Evolutionary conservation across 1,284 basidiomycete genomes (phyloP).

Genomic region (Pholiota adiposa): DNA sequence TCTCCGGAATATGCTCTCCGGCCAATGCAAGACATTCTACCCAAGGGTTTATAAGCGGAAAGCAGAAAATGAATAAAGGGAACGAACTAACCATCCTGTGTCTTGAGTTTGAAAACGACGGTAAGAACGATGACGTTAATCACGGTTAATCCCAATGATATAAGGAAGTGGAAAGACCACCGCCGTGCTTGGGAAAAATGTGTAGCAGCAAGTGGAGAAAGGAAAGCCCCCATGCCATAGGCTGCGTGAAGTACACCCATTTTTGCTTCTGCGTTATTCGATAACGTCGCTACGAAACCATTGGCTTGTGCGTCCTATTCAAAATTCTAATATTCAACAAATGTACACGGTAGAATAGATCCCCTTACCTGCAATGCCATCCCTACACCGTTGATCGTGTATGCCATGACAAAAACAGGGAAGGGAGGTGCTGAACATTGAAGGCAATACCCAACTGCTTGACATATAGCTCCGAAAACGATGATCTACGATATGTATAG

Average conservation of each 20-base stretch:
- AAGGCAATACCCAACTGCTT: slow-evolving; percentile 51
- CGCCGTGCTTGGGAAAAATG: slow-evolving; percentile 58
- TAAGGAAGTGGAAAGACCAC: slow-evolving; percentile 67
- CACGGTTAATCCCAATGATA: slow-evolving; percentile 59
- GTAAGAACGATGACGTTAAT: slow-evolving; percentile 49
- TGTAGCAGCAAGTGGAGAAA: slow-evolving; percentile 69
- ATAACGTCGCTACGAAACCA: slow-evolving; percentile 53
- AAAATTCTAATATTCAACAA: not conserved
- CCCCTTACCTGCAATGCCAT: slow-evolving; percentile 39
- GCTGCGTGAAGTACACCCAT: slow-evolving; percentile 61
- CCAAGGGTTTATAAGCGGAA: not conserved
- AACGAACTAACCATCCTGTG: slow-evolving; percentile 47
- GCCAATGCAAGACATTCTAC: slow-evolving; percentile 45
- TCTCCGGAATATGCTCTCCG: slow-evolving; percentile 28
- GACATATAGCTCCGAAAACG: slow-evolving; percentile 42
- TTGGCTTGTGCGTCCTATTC: slow-evolving; percentile 59
- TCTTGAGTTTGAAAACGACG: slow-evolving; percentile 54
- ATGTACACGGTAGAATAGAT: not conserved
- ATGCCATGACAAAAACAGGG: slow-evolving; percentile 66
- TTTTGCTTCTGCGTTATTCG: slow-evolving; percentile 46
- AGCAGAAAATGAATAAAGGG: not conserved
- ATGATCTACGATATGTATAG: slow-evolving; percentile 20
- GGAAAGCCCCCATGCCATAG: slow-evolving; percentile 68
- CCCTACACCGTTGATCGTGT: slow-evolving; percentile 64
- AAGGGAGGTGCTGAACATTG: slow-evolving; percentile 66